Base-by-base conservation (phyloP, 192 early-diverging fungal species). In the Helicostylum pulchrum region DNA sequence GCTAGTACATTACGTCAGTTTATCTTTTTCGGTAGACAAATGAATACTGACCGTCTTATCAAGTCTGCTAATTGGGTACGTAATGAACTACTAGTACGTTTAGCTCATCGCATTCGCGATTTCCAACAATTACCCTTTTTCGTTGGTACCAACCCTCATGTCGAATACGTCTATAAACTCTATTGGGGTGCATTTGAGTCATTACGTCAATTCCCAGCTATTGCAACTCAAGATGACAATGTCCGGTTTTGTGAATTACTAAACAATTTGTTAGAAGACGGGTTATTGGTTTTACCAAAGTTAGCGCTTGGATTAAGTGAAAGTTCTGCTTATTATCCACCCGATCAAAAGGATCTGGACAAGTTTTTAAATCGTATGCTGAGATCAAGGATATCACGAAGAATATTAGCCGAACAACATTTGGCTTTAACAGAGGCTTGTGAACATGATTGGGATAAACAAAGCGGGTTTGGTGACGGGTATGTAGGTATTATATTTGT, bases 171-270 rank as follows among this genome's bases (percentile, higher is more conserved):
- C 19, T 96, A 98, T 65, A 81, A 86, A 51, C 77, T 96, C 49
- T 98, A 96, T 73, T 96, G 94, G 96, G 79, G 84, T n/a, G 94
- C 94, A 0, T 96, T 98, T 71, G 93, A 96, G 52, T 75, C 74
- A 61, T 83, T 96, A 65, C 80, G 88, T 51, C 78, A 84, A 60
- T 75, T 92, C 19, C 83, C 87, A 9, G 64, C 67, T 5, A 92
- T 98, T 34, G 81, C 83, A 65, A 89, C 87, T 3, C 71, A 93
- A 43, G 87, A 93, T 47, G 88, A 94, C 52, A 96, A 98, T 69
- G 76, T 84, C 54, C 56, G 72, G 43, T 94, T 92, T 64, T 96
- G 94, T 81, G 83, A 87, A 15, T 72, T 88, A 47, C 65, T 98
- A 46, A 82, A 88, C 57, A 59, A 70, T 7, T 79, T 93, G 61